Evolutionary conservation across 202 grass and related monocot genomes (phyloP).

Genomic region (Saccharum hybrid): DNA sequence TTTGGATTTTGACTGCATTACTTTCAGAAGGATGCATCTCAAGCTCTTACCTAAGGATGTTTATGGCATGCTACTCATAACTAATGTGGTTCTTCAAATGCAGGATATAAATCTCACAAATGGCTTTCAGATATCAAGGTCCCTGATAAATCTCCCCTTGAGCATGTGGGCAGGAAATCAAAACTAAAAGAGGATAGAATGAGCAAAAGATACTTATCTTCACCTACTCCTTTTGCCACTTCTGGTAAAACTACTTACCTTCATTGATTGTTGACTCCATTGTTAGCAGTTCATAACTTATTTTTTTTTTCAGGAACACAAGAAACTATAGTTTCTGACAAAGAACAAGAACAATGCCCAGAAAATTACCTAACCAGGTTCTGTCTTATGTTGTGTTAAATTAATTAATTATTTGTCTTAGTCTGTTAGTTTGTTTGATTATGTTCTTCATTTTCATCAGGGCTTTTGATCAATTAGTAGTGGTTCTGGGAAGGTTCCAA

Average conservation of each 20-base stretch:
- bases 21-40: slow-evolving; percentile 10
- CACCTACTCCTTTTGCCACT: slow-evolving; percentile 49
- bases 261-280: slow-evolving; percentile 25
- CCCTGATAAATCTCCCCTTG: slow-evolving; percentile 48
- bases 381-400: slow-evolving; percentile 20
- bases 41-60: slow-evolving; percentile 32
- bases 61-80: slow-evolving; percentile 11
- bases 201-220: slow-evolving; percentile 56
- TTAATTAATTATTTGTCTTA: slow-evolving; percentile 21
- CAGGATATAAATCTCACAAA: slow-evolving; percentile 65
- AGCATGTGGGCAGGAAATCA: slow-evolving; percentile 56
- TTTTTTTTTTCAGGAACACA: slow-evolving; percentile 58
- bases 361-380: slow-evolving; percentile 81
- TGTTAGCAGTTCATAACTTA: slow-evolving; percentile 32
- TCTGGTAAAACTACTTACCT: slow-evolving; percentile 51
- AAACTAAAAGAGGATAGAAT: slow-evolving; percentile 59
- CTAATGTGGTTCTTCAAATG: slow-evolving; percentile 47
- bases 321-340: slow-evolving; percentile 62
- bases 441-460: slow-evolving; percentile 54
- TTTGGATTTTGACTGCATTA: slow-evolving; percentile 29
- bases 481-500: slow-evolving; percentile 77
- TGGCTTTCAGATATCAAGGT: slow-evolving; percentile 58
- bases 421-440: slow-evolving; percentile 33
- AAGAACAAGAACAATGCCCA: slow-evolving; percentile 59
- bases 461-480: slow-evolving; percentile 70